A percentile compares a stretch with the other conserved stretches of the same genome.
These are phyloP conservation scores for Chalara sp. DNA, from an alignment of 2,329 filamentous ascomycete genomes.

Conservation along the genomic window DNA sequence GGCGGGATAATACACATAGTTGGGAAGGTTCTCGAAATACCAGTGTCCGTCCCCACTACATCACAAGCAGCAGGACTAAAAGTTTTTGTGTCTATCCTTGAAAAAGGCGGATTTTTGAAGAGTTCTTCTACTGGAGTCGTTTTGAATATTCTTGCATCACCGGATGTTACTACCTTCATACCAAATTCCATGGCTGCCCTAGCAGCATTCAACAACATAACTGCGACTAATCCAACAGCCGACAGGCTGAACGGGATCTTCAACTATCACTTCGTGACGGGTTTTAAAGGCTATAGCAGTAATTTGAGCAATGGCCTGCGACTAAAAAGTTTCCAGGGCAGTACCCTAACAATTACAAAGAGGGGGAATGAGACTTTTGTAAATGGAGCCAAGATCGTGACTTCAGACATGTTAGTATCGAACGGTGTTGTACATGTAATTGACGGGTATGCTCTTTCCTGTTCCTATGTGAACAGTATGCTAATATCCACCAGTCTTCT, in stretches of 20 bases:
- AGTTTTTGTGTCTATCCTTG: conserved; percentile 14
- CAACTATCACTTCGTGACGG: conserved; percentile 57
- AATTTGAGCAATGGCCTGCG: conserved; percentile 32
- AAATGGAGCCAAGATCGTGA: conserved; percentile 45
- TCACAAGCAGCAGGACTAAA: conserved; percentile 8
- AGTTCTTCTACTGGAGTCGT: not conserved
- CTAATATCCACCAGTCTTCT: not conserved
- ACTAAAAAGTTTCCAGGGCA: conserved; percentile 38
- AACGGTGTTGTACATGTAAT: conserved; percentile 54
- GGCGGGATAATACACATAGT: conserved; percentile 49
- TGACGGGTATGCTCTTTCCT: conserved; percentile 30
- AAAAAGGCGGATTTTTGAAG: conserved; percentile 4
- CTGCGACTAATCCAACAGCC: conserved; percentile 18
- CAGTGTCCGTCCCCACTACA: conserved; percentile 16
- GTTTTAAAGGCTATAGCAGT: conserved; percentile 46
- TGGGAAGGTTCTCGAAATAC: conserved; percentile 40
- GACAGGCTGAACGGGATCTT: conserved; percentile 44
- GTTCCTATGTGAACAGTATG: not conserved
- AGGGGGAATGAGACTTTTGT: conserved; percentile 36
- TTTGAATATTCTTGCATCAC: not conserved
- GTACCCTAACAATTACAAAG: conserved; percentile 38
- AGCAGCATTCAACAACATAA: conserved; percentile 6
- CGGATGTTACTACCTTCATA: conserved; percentile 19
- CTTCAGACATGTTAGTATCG: conserved; percentile 40
- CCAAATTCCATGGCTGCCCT: conserved; percentile 16